Evolutionary conservation across 495 filamentous ascomycete genomes (phyloP), one percentile per base, ranked within the genome.

Genomic region (Cercophora scortea): DNA sequence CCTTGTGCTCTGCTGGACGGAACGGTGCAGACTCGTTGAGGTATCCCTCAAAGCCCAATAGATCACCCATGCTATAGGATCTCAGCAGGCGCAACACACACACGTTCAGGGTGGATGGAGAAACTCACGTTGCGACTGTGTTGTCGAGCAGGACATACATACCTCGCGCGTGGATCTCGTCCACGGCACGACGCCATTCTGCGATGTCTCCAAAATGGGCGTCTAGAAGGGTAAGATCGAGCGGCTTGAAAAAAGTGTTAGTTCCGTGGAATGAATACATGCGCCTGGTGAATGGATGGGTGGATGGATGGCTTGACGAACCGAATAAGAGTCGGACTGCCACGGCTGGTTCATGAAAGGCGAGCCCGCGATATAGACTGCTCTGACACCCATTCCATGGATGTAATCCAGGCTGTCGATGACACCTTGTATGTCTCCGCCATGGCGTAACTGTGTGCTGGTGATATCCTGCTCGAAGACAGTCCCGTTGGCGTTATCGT

Each of bases 121-220:
- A 38, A 4, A 56, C 59, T 61, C 47, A 61, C 59, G 84, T 87
- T 35, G 84, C 73, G 56, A 87, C 71, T 1, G 85, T 88, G 57
- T 87, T 85, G 57, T 88, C 85, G 49, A 87, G 70, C 19, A 88
- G 70, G 40, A 87, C 80, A 71, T 87, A 88, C 83, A 88, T 87
- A 35, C 78, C 81, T n/a, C 81, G 74, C 2, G 63, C 66, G 62
- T 87, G 83, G n/a, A 87, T 82, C 44, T 83, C 84, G 5, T 71
- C 67, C 38, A 89, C 81, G 8, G 79, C 76, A 42, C 72, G 62
- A 57, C 82, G 78, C 84, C 86, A 89, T 45, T 73, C 68, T 10
- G 76, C 58, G 49, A 89, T 82, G 10, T 70, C 78, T 0, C 83
- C 60, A 34, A 57, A 60, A 47, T 64, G 59, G 7, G 52, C 42